Conservation (phyloP, 495 filamentous ascomycete genomes). For the Bacidia gigantensis region DNA sequence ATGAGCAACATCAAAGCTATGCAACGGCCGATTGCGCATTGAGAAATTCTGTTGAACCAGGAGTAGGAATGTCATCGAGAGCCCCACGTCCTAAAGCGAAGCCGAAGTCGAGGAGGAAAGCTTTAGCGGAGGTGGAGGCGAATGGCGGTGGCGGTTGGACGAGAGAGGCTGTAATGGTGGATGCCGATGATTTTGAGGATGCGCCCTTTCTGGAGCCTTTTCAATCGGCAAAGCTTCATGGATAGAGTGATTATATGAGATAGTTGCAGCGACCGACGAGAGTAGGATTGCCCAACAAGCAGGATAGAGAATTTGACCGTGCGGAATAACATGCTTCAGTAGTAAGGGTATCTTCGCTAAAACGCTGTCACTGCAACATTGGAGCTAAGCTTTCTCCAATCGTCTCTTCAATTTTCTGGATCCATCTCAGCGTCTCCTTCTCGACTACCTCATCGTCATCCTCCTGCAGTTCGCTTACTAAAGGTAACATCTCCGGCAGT, state of each 20-base stretch:
- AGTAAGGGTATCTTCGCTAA: neutral
- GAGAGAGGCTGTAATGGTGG: conserved; percentile 3
- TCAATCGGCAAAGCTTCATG: too few relatives aligned
- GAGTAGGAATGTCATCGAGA: neutral
- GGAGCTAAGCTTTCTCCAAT: conserved; percentile 76
- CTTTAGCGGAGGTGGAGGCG: conserved; percentile 6
- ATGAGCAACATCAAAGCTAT: too few relatives aligned
- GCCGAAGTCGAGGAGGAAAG: conserved; percentile 7
- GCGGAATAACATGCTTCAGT: neutral
- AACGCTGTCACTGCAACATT: conserved; percentile 63
- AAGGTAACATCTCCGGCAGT: conserved; percentile 87
- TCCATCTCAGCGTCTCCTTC: conserved; percentile 73
- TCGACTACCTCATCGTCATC: conserved; percentile 91
- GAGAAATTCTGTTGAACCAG: neutral
- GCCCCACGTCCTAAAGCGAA: neutral
- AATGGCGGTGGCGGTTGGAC: conserved; percentile 9
- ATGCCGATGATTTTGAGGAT: conserved; percentile 15
- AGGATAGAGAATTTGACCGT: neutral
- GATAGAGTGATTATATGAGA: neutral
- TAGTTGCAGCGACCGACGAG: neutral
- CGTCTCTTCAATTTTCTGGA: conserved; percentile 71
- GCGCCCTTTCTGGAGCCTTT: conserved; percentile 13
- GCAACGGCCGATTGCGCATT: too few relatives aligned
- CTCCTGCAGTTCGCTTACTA: conserved; percentile 86
- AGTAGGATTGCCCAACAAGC: neutral